A percentile compares a stretch with the other conserved stretches of the same genome.
These are phyloP conservation scores for Leptodontidium sp. DNA, from an alignment of 2,329 filamentous ascomycete species.

Conservation along the genomic window DNA sequence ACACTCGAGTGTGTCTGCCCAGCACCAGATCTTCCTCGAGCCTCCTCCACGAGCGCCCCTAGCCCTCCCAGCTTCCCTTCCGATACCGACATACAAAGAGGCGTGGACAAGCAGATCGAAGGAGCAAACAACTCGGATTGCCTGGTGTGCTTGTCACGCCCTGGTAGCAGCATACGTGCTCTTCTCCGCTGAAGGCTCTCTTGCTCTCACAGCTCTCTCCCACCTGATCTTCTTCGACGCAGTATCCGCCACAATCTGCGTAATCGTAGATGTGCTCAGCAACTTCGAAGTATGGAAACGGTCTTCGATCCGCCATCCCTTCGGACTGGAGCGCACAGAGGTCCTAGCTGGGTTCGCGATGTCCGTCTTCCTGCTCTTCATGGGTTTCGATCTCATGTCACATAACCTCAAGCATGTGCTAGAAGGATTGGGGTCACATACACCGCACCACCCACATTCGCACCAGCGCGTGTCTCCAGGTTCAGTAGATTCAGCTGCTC, in stretches of 20 bases:
- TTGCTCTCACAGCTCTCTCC: constrained; percentile 90
- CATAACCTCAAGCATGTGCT: constrained; percentile 95
- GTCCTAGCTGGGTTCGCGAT: constrained; percentile 95
- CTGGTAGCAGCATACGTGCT: constrained; percentile 84
- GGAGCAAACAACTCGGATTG: constrained; percentile 82
- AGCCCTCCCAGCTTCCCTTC: constrained; percentile 88
- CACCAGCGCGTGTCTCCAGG: constrained; percentile 76
- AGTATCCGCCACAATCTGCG: constrained; percentile 88
- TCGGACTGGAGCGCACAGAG: constrained; percentile 90
- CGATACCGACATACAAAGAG: constrained; percentile 88
- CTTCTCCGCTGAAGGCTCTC: constrained; percentile 83
- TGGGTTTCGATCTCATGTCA: constrained; percentile 93
- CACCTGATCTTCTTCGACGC: constrained; percentile 97
- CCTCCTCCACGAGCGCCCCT: constrained; percentile 86
- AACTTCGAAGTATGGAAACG: constrained; percentile 99
- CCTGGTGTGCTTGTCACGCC: constrained; percentile 91
- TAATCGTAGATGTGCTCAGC: constrained; percentile 88
- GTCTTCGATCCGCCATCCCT: constrained; percentile 91
- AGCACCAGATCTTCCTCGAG: constrained; percentile 95
- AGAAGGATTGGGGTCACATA: constrained; percentile 73
- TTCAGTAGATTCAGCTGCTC: constrained; percentile 81
- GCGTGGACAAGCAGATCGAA: constrained; percentile 89
- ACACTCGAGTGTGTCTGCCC: constrained; percentile 87
- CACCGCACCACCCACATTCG: constrained; percentile 73
- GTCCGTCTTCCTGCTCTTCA: constrained; percentile 96